phyloP scores from a whole-genome alignment of 768 basidiomycete genomes.

The Tulasnella sp. region DNA sequence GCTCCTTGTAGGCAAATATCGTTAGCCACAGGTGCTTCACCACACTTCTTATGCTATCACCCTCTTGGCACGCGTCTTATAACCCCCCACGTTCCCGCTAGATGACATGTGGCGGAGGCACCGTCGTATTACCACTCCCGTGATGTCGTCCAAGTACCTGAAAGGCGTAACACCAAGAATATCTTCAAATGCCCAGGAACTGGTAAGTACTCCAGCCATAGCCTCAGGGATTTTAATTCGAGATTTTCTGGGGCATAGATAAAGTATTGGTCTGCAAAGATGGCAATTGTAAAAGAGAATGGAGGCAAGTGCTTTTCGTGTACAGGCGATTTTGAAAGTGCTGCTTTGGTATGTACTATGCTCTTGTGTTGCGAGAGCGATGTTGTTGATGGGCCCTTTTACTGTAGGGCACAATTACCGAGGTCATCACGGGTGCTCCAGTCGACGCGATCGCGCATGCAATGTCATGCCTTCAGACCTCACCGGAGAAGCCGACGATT shows the following conservation, averaged over 20 bases:
- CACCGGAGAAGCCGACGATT: background rate
- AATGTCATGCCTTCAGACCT: background rate
- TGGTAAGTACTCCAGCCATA: background rate
- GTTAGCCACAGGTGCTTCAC: background rate
- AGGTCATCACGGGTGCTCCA: background rate
- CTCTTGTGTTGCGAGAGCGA: background rate
- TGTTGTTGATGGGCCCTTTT: background rate
- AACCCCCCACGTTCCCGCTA: background rate
- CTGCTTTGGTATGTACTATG: background rate
- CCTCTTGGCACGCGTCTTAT: too few species aligned
- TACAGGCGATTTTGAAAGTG: background rate
- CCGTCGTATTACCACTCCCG: background rate
- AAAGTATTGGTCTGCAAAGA: background rate
- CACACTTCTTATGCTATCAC: background rate
- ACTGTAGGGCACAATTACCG: background rate
- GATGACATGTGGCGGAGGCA: conserved; percentile 8
- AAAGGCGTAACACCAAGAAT: conserved; percentile 1
- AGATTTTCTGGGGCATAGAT: background rate
- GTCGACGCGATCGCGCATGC: background rate
- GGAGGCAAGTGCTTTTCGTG: background rate
- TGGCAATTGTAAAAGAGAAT: background rate
- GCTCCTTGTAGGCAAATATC: background rate
- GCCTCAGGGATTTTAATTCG: background rate
- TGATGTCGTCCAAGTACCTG: conserved; percentile 1
- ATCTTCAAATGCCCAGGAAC: background rate